Base-by-base conservation (phyloP, 331 rosid species). In the Pyrus hybrid region DNA sequence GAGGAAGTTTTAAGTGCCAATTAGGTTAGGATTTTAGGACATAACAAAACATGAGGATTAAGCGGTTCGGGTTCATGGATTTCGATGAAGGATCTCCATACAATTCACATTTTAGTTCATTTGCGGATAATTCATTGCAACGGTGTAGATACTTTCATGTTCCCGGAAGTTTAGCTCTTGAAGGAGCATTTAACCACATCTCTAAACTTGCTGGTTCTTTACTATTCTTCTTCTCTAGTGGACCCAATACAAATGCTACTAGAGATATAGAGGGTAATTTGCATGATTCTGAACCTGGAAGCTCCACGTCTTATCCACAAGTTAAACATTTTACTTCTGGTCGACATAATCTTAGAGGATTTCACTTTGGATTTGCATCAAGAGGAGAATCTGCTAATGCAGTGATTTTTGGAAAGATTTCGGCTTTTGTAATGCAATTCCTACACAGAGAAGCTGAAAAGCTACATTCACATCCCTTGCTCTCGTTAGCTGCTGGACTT, bases 401-500 rank as follows among this genome's bases (percentile, higher is more conserved):
- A 13, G 53, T 65, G 5, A 60, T 65, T 73, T 84, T 92, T 83
- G 82, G 85, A 20, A 92, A 89, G 85, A 73, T 90, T 64, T 83
- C 93, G 23, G 82, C 80, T 80, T 86, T 81, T 25, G 70, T 78
- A 2, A 77, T 70, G 80, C 84, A 77, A 69, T 60, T 92, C 72
- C 26, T 87, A 14, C 84, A 82, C 81, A 80, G 83, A 69, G 97
- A 92, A 80, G 87, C 87, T 35, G 85, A 81, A 68, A 84, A 77
- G 80, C 63, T 88, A 63, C 89, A 82, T 37, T 83, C 90, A 2
- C 78, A 65, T 67, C 88, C 93, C 79, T 58, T 88, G 76, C 83
- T 90, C n/a, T 85, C 93, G 0, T 70, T 95, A 10, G 96, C 93
- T 53, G 88, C 97, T 4, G 97, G 88, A 25, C 76, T 92, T 84